These are phyloP conservation scores for Baudoinia panamericana DNA, from an alignment of 495 filamentous ascomycete species.

Conservation along the genomic window DNA sequence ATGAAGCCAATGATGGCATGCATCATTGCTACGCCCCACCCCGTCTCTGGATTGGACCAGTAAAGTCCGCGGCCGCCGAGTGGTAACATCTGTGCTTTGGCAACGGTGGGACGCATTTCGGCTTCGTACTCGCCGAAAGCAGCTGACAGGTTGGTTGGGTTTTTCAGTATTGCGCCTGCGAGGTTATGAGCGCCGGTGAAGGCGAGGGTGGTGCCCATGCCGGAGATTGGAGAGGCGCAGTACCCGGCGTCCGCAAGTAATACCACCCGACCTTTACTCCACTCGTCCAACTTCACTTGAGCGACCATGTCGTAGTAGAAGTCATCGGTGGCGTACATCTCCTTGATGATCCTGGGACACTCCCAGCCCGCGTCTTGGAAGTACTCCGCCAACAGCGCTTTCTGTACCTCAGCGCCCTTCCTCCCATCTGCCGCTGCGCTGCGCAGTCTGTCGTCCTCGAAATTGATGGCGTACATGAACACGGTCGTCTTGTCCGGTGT, in stretches of 20 bases:
- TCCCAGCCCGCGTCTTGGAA: conserved; percentile 13
- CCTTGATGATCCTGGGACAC: conserved; percentile 4
- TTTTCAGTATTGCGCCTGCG: conserved; percentile 19
- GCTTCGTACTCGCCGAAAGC: conserved; percentile 34
- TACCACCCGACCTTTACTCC: conserved; percentile 21
- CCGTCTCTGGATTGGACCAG: conserved; percentile 4
- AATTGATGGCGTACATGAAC: conserved; percentile 6
- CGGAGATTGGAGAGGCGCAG: conserved; percentile 23
- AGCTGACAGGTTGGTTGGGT: conserved; percentile 24
- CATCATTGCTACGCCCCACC: conserved; percentile 6
- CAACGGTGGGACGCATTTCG: conserved; percentile 32
- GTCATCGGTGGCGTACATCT: conserved; percentile 13
- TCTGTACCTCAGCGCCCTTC: conserved; percentile 10
- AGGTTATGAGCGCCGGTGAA: conserved; percentile 21
- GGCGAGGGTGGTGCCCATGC: conserved; percentile 26
- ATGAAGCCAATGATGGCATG: background rate
- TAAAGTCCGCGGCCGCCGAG: background rate
- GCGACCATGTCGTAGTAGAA: conserved; percentile 20
- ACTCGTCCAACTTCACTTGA: conserved; percentile 20
- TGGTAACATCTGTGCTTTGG: conserved; percentile 30
- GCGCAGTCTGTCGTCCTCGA: conserved; percentile 5
- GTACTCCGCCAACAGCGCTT: conserved; percentile 9
- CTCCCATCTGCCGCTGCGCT: background rate
- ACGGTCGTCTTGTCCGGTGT: conserved; percentile 3
- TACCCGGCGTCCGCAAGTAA: conserved; percentile 25